phyloP scores from a whole-genome alignment of 768 basidiomycete genomes.

The Suillus subaureus region DNA sequence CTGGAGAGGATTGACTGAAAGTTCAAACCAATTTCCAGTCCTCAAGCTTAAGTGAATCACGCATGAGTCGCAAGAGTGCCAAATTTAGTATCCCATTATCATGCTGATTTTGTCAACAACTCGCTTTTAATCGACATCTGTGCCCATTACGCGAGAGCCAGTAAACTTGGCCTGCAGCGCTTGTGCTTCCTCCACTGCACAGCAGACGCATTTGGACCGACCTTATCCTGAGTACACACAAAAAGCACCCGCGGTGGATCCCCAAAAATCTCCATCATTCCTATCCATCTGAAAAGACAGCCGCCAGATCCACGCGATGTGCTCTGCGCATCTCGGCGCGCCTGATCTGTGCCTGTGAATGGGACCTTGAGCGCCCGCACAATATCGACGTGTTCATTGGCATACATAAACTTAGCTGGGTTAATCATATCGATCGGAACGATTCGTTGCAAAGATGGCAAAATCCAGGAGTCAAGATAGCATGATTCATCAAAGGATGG shows the following conservation, averaged over 20 bases:
- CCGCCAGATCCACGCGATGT: too few relatives aligned
- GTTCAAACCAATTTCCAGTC: too few relatives aligned
- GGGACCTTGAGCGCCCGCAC: too few relatives aligned
- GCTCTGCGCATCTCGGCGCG: too few relatives aligned
- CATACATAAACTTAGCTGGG: conserved; percentile 77
- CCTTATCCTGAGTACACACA: conserved; percentile 45
- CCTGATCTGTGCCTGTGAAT: too few relatives aligned
- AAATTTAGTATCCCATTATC: neutral
- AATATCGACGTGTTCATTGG: too few relatives aligned
- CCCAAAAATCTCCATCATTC: too few relatives aligned
- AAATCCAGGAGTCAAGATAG: conserved; percentile 76
- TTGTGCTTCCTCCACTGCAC: conserved; percentile 48
- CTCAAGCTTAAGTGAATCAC: neutral
- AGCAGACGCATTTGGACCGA: conserved; percentile 81
- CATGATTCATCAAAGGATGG: too few relatives aligned
- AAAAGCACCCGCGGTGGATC: too few relatives aligned
- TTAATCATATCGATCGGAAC: conserved; percentile 90
- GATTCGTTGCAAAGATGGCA: conserved; percentile 92
- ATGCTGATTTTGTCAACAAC: neutral
- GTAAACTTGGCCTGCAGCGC: conserved; percentile 79
- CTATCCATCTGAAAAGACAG: too few relatives aligned
- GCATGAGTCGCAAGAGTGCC: neutral
- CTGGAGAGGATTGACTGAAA: too few relatives aligned
- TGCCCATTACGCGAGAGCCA: conserved; percentile 62
- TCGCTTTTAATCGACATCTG: conserved; percentile 29